Base-by-base conservation (phyloP, 805 yeast species). In the Wickerhamiella allomyrinae region DNA sequence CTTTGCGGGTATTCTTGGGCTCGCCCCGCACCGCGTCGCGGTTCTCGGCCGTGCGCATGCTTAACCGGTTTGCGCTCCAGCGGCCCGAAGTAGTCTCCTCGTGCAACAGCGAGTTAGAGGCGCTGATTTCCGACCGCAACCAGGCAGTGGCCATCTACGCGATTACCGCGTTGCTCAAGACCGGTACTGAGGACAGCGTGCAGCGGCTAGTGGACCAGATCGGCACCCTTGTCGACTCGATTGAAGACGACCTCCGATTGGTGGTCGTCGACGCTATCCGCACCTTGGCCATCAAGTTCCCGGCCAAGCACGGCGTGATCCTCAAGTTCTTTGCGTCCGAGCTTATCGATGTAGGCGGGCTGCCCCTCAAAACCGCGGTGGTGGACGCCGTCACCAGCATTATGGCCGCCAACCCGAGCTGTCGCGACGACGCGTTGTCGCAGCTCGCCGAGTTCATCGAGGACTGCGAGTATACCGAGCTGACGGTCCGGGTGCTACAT, bases 141-240 rank as follows among this genome's bases (percentile, higher is more conserved):
- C 77, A 95, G 64, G 79, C 95, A 25, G 77, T 91, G 50, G 89
- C 97, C 11, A 91, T 98, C 13, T 89, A 85, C 62, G 96, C 98
- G 21, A 91, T 91, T 59, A 91, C 97, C 25, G 89, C 97, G 2
- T 69, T 91, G 57, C 74, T 91, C 61, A 91, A 89, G 66, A 89
- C 97, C 2, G 95, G 96, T 58, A 86, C 87, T 49, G 79, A 84
- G 47, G 85, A 83, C 46, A 74, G 75, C 51, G 95, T 91, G 43
- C 95, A 89, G 59, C 73, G 94, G 55, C 72, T 91, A 53, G 84
- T 91, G 62, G 71, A 78, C 48, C 87, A 86, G 42, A 85, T 91
- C 65, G 71, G 91, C 24, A 78, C 79, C 29, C 80, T 87, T 59
- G 83, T 89, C 80, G 83, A 75, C 58, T 96, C 89, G 51, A 89